A percentile compares a stretch with the other conserved stretches of the same genome.
Evolutionary conservation across 257 asterid species (phyloP).

Genomic region (Solanum pennellii): DNA sequence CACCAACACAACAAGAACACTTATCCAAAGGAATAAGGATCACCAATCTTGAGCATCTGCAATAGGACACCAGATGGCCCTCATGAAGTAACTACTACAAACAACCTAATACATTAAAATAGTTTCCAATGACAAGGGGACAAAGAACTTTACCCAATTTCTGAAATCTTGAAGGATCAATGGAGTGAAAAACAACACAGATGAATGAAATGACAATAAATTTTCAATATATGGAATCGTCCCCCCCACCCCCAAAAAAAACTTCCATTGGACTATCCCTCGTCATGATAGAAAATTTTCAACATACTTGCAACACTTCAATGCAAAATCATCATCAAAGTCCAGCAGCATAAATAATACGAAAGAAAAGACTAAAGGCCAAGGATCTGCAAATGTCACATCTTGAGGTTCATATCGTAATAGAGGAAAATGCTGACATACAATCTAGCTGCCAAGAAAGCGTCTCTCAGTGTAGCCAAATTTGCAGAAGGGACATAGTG

Average conservation of each 20-base stretch:
- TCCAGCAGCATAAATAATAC: background rate
- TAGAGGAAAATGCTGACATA: slow-evolving; percentile 18
- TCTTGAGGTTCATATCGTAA: background rate
- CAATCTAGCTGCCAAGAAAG: slow-evolving; percentile 58
- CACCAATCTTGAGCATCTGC: background rate
- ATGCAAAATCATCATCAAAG: background rate
- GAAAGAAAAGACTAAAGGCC: background rate
- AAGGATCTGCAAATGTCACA: background rate
- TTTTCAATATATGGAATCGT: background rate
- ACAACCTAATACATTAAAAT: background rate
- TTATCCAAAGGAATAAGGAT: background rate
- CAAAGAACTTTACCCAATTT: background rate
- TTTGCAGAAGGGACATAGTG: slow-evolving; percentile 86
- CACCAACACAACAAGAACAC: background rate
- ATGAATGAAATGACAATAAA: background rate
- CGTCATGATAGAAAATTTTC: background rate
- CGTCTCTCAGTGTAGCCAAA: slow-evolving; percentile 50
- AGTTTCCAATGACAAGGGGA: background rate
- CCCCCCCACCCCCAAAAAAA: background rate
- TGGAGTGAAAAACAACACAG: background rate
- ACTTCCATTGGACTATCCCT: background rate
- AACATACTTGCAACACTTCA: background rate
- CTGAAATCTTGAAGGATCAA: background rate
- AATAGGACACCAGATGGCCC: background rate
- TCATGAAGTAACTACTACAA: background rate